Conservation (phyloP, 306 rosid genomes). For the Lotus japonicus region DNA sequence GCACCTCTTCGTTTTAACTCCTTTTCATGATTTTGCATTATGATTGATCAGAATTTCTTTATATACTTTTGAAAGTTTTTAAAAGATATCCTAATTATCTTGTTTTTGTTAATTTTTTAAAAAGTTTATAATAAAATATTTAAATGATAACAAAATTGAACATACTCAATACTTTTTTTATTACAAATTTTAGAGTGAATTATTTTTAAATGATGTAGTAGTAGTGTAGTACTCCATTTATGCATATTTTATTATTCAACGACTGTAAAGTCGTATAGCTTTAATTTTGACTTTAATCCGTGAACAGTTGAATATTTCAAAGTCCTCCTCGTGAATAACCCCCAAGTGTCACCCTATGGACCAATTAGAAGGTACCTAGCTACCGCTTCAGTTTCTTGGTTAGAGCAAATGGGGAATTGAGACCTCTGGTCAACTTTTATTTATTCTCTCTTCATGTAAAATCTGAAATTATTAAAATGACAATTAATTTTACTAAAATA, state of each 20-base stretch:
- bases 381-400: too few relatives aligned
- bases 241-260: too few relatives aligned
- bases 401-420: background rate
- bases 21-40: background rate
- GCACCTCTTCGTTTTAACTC: background rate
- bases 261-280: conserved; percentile 9
- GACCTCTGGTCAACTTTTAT: background rate
- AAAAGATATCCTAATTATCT: too few relatives aligned
- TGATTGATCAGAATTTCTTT: background rate
- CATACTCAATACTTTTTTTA: background rate
- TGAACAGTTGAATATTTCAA: conserved; percentile 27
- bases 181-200: background rate
- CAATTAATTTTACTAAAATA: too few relatives aligned
- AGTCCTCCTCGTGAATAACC: conserved; percentile 10
- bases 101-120: too few relatives aligned
- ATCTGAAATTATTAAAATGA: too few relatives aligned
- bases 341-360: conserved; percentile 31
- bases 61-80: too few relatives aligned
- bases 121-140: too few relatives aligned
- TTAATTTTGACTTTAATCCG: conserved; percentile 55
- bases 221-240: too few relatives aligned
- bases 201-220: background rate
- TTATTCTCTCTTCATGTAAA: background rate
- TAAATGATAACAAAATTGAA: too few relatives aligned
- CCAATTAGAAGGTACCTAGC: background rate